phyloP scores from a whole-genome alignment of 352 stramenopile species.

The Phytophthora boehmeriae region DNA sequence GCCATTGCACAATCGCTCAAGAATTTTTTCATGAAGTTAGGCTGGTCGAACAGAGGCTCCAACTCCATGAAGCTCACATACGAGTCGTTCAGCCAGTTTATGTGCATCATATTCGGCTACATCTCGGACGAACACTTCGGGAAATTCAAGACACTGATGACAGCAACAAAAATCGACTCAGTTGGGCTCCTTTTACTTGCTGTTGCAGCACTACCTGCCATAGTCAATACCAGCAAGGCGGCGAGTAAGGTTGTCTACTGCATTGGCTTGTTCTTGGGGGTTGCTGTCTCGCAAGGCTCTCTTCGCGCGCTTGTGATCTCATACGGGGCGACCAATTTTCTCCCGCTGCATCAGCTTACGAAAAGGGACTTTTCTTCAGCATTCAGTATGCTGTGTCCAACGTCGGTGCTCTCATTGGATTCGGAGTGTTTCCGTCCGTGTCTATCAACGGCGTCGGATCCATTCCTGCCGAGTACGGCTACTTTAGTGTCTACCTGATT shows the following conservation, averaged over 20 bases:
- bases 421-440: constrained; percentile 70
- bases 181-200: constrained; percentile 50
- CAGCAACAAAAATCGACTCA: constrained; percentile 27
- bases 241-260: constrained; percentile 48
- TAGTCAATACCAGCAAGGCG: constrained; percentile 18
- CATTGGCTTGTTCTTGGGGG: constrained; percentile 49
- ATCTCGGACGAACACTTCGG: constrained; percentile 59
- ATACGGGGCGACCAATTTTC: constrained; percentile 63
- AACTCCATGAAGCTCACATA: no score
- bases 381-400: constrained; percentile 84
- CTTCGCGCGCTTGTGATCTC: constrained; percentile 67
- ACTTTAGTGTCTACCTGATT: constrained; percentile 73
- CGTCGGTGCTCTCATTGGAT: constrained; percentile 67
- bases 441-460: constrained; percentile 68
- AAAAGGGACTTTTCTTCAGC: constrained; percentile 74
- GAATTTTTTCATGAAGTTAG: constrained; percentile 64
- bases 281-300: constrained; percentile 44
- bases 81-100: no score
- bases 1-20: constrained; percentile 55
- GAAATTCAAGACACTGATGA: constrained; percentile 31
- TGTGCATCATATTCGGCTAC: no score
- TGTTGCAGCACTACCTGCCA: constrained; percentile 38
- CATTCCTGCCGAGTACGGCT: no score
- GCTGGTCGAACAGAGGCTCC: constrained; percentile 53
- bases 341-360: constrained; percentile 30